Evolutionary conservation across 352 stramenopile species (phyloP), one percentile per base, ranked within the genome.

Genomic region (Globisporangium rhizosaccharum): DNA sequence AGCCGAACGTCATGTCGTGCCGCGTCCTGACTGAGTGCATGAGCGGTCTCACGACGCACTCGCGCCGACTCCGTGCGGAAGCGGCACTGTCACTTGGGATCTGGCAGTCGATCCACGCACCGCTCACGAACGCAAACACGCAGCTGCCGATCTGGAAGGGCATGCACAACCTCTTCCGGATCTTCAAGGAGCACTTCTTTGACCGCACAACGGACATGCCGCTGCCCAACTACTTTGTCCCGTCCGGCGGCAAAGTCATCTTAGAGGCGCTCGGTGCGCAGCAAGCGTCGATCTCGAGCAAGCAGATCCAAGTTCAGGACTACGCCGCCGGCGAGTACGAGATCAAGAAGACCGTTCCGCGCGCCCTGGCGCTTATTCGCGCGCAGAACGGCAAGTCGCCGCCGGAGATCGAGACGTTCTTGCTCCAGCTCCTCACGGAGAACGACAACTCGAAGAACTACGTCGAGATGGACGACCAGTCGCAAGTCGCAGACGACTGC

Each of bases 391-490:
- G 80, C 53, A 88, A 88, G 52, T 87, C 82, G 0, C 85, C 85
- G 5, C 63, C 75, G 0, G 85, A 94, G 63, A 91, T 94, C 36
- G 85, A 92, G 51, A 75, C 65, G 0, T 94, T 94, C 45, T 51
- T 94, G 56, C 53, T 94, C 28, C 82, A 94, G 56, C 56, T 94
- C 42, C 75, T 94, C 20, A 79, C 55, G 25, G 82, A 94, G 56
- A 94, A 94, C 57, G 85, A 94, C 71, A 94, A 94, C 65, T 94
- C 85, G 49, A 92, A 94, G 58, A 94, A 94, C 57, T 94, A 92
- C 48, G 82, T 94, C 36, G 81, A 94, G 62, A 92, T 92, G 82
- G 82, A 85, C 57, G 85, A 94, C 44, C 80, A 91, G 56, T 91
- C 81, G 0, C 82, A 90, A 65, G 85, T 92, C 50, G 82, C 79